A percentile compares a stretch with the other conserved stretches of the same genome.
Evolutionary conservation across 78 protist species (phyloP).

Genomic region (Blattamonas nauphoetae): DNA sequence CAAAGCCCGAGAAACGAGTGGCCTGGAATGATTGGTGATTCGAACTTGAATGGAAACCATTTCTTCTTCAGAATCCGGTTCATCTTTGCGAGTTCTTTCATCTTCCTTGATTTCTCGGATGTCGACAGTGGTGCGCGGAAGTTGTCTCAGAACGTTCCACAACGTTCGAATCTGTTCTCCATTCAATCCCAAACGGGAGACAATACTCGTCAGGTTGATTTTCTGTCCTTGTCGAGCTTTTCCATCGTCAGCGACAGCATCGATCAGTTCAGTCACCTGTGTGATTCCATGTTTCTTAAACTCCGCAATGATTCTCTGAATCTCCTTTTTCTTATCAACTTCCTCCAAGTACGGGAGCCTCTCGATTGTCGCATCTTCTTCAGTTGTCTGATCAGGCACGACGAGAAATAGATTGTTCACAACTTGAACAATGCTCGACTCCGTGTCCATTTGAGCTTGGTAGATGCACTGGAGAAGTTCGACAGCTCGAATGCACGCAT

Average conservation of each 20-base stretch:
- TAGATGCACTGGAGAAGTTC: not conserved
- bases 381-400: not conserved
- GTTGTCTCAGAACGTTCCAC: constrained; percentile 15
- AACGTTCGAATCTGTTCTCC: too few species aligned
- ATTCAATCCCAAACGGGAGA: too few species aligned
- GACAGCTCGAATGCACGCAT: not conserved
- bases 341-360: not conserved
- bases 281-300: not conserved
- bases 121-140: not conserved
- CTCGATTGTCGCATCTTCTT: not conserved
- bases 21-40: not conserved
- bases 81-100: not conserved
- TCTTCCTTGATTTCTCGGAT: not conserved
- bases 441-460: constrained; percentile 44
- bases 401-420: constrained; percentile 51
- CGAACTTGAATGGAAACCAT: not conserved
- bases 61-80: not conserved
- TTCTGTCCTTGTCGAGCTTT: too few species aligned
- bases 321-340: not conserved
- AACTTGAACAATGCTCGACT: constrained; percentile 42
- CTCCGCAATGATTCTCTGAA: not conserved
- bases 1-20: not conserved
- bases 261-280: not conserved
- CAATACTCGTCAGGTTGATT: too few species aligned
- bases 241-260: not conserved